Conservation (phyloP, 2,329 filamentous ascomycete genomes). For the Xylariaceae sp. region DNA sequence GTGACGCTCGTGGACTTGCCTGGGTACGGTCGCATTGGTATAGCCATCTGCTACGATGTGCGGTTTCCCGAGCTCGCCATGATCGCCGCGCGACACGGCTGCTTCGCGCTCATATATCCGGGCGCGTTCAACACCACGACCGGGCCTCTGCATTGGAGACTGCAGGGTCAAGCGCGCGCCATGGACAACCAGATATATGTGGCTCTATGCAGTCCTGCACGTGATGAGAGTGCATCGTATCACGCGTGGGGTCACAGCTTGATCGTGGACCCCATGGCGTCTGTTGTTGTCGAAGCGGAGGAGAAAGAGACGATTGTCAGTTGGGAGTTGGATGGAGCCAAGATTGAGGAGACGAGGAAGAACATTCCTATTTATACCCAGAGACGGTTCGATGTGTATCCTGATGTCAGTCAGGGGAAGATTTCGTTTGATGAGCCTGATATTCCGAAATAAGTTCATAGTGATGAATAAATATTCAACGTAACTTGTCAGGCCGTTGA, state of each 20-base stretch:
- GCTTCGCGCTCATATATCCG: slow-evolving; percentile 85
- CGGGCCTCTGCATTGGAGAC: slow-evolving; percentile 84
- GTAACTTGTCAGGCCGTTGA: too few species aligned
- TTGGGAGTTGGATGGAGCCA: slow-evolving; percentile 63
- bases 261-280: slow-evolving; percentile 81
- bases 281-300: slow-evolving; percentile 73
- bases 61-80: slow-evolving; percentile 92
- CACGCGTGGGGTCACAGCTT: slow-evolving; percentile 91
- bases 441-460: slow-evolving; percentile 13
- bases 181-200: slow-evolving; percentile 95
- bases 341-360: slow-evolving; percentile 71
- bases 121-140: slow-evolving; percentile 97
- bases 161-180: slow-evolving; percentile 77
- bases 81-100: slow-evolving; percentile 80
- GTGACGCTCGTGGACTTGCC: slow-evolving; percentile 83
- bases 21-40: slow-evolving; percentile 78
- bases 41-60: slow-evolving; percentile 97
- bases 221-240: slow-evolving; percentile 73
- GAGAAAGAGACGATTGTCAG: slow-evolving; percentile 74
- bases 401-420: slow-evolving; percentile 71
- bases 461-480: not conserved
- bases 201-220: slow-evolving; percentile 83
- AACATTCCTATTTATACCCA: slow-evolving; percentile 82
- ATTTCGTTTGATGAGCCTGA: slow-evolving; percentile 32
- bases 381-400: slow-evolving; percentile 91